These are phyloP conservation scores for Pilaira anomala DNA, from an alignment of 192 early-diverging fungal genomes.

Conservation along the genomic window DNA sequence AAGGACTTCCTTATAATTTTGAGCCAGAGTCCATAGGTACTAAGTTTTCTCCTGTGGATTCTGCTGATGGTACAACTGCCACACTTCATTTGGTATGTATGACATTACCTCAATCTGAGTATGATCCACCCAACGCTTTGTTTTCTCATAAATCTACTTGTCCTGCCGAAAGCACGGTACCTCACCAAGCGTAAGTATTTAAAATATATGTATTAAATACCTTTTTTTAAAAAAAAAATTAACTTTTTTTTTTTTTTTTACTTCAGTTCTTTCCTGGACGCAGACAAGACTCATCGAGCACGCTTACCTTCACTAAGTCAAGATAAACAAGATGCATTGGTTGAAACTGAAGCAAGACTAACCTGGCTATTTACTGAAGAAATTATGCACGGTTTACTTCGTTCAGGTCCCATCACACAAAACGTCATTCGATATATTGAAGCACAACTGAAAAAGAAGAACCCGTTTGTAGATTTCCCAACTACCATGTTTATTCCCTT, in stretches of 20 bases:
- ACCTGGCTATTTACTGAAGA: constrained; percentile 70
- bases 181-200: constrained; percentile 10
- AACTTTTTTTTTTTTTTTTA: constrained; percentile 2
- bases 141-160: constrained; percentile 17
- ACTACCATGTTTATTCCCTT: constrained; percentile 48
- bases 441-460: constrained; percentile 50
- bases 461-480: constrained; percentile 54
- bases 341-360: constrained; percentile 53
- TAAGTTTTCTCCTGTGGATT: constrained; percentile 58
- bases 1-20: constrained; percentile 42
- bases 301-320: constrained; percentile 29
- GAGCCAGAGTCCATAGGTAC: constrained; percentile 62
- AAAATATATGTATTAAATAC: background rate
- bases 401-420: constrained; percentile 51
- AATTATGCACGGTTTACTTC: constrained; percentile 66
- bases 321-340: constrained; percentile 58
- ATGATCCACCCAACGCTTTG: constrained; percentile 18
- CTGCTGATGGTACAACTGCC: constrained; percentile 64
- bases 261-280: constrained; percentile 36
- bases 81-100: constrained; percentile 63
- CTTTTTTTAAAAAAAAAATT: background rate
- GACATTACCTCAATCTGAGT: constrained; percentile 54
- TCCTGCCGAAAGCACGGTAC: constrained; percentile 11
- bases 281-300: constrained; percentile 31
- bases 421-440: constrained; percentile 48